A percentile compares a stretch with the other conserved stretches of the same genome.
Conservation (phyloP, 1,284 basidiomycete species). For the Leccinum fallax region DNA sequence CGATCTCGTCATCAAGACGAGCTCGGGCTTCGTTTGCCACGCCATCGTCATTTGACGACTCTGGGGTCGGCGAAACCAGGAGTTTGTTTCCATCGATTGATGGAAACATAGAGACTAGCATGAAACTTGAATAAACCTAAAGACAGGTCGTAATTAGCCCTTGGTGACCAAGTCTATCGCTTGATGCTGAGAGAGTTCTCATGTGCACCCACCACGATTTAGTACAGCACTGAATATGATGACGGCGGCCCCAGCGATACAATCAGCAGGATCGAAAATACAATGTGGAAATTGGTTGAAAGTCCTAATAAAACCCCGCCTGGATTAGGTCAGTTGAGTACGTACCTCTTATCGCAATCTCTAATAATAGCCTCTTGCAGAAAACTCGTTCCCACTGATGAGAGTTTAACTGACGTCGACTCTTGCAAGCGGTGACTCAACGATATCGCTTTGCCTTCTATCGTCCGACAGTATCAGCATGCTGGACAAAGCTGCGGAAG, state of each 20-base stretch:
- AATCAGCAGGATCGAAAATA: not conserved
- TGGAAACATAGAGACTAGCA: not conserved
- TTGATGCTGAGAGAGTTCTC: not conserved
- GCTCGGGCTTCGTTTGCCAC: slow-evolving; percentile 4
- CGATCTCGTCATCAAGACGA: slow-evolving; percentile 39
- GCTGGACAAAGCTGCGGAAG: slow-evolving; percentile 8
- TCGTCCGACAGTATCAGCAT: slow-evolving; percentile 6
- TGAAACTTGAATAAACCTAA: not conserved
- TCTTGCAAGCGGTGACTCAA: not conserved
- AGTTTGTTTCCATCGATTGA: not conserved
- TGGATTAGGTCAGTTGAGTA: no score
- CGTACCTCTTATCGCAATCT: not conserved
- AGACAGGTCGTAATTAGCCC: not conserved
- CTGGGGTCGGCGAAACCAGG: not conserved
- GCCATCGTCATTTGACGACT: not conserved
- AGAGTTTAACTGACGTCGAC: not conserved
- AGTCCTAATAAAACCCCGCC: not conserved
- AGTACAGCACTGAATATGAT: not conserved
- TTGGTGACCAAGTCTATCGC: not conserved
- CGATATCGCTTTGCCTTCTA: not conserved
- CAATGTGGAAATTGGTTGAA: not conserved
- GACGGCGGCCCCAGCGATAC: not conserved
- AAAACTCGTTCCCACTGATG: not conserved
- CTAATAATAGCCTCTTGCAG: not conserved
- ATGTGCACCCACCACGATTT: not conserved